Evolutionary conservation across 164 flowering plant genomes (phyloP).

Genomic region (Aristolochia contorta): DNA sequence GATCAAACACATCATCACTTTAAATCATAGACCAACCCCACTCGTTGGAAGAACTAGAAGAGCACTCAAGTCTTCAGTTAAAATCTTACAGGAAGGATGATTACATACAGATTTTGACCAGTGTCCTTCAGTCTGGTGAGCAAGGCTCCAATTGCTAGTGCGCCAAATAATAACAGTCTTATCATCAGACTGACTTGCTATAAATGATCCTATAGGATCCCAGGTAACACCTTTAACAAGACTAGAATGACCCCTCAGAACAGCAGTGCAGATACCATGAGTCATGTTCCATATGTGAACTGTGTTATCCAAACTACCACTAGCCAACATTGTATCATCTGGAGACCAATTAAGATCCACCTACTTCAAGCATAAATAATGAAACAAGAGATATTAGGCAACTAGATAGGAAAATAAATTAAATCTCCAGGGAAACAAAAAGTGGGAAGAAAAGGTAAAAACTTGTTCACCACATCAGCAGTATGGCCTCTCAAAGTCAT

Average conservation of each 20-base stretch:
- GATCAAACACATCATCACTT: no score
- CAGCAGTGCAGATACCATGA: conserved; percentile 92
- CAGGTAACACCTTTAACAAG: conserved; percentile 98
- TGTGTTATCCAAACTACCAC: conserved; percentile 95
- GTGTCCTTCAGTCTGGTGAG: conserved; percentile 94
- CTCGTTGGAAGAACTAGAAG: no score
- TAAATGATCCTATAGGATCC: conserved; percentile 98
- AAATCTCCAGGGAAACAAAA: background rate
- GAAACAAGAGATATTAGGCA: conserved; percentile 3
- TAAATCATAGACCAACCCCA: no score
- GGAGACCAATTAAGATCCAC: conserved; percentile 99
- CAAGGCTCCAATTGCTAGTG: conserved; percentile 99
- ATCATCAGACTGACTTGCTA: conserved; percentile 99
- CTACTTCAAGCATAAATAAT: conserved; percentile 75
- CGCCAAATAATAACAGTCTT: conserved; percentile 98
- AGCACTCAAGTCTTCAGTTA: no score
- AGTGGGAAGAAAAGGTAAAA: conserved; percentile 1
- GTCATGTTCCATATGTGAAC: conserved; percentile 94
- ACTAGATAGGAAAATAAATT: background rate
- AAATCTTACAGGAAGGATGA: background rate
- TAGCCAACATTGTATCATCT: conserved; percentile 88
- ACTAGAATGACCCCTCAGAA: conserved; percentile 96
- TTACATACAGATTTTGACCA: conserved; percentile 93
- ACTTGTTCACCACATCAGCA: conserved; percentile 91
- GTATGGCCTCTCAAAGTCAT: conserved; percentile 98